Conservation (phyloP, 148 eudicot genomes). For the Rheum nobile region DNA sequence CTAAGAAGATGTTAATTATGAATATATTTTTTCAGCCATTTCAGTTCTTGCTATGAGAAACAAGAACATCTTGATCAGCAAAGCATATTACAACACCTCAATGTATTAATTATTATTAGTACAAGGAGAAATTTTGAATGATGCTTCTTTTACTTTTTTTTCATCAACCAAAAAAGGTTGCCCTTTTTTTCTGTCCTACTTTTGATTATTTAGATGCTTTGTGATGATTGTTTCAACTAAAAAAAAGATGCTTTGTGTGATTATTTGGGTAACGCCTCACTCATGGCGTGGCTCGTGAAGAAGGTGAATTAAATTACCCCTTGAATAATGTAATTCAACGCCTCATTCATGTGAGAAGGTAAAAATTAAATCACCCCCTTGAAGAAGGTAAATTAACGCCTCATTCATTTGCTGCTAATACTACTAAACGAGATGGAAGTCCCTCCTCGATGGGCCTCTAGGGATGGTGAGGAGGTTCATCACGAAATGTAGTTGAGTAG, state of each 20-base stretch:
- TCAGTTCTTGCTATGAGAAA: neutral
- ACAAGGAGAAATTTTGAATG: neutral
- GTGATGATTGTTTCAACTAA: neutral
- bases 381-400: no score
- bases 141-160: neutral
- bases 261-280: neutral
- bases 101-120: neutral
- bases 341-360: neutral
- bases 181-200: neutral
- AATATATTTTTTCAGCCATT: neutral
- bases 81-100: neutral
- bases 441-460: no score
- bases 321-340: neutral
- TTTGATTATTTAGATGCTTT: neutral
- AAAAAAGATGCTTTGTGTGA: no score
- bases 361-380: no score
- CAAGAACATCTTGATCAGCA: neutral
- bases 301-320: neutral
- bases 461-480: no score
- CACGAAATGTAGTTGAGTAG: no score
- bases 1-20: neutral
- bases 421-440: no score
- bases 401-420: no score
- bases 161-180: neutral
- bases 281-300: neutral